phyloP scores from a whole-genome alignment of 148 eudicot species.

The Chenopodium album region DNA sequence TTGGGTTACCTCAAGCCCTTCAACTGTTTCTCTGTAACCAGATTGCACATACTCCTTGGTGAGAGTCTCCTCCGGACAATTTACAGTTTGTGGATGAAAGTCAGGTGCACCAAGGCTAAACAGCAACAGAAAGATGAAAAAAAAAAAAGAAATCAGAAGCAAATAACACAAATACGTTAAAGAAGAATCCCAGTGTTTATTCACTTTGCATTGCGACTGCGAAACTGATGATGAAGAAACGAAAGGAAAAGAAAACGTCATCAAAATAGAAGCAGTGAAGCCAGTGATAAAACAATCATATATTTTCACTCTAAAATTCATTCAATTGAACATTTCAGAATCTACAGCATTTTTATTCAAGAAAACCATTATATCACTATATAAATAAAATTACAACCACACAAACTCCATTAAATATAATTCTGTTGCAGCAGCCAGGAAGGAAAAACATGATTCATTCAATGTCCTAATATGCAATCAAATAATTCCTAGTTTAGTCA shows the following conservation, averaged over 20 bases:
- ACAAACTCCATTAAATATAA: background rate
- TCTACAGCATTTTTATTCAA: background rate
- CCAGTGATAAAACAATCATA: no score
- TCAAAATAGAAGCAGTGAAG: background rate
- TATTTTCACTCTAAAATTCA: no score
- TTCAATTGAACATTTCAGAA: background rate
- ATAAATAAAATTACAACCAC: background rate
- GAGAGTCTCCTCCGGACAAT: conserved; percentile 95
- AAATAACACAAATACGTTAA: background rate
- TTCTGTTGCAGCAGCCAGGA: background rate
- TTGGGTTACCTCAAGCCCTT: conserved; percentile 83
- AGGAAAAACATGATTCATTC: background rate
- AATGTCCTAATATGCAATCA: background rate
- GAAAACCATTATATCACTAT: background rate
- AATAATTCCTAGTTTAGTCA: background rate
- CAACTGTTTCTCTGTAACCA: conserved; percentile 96
- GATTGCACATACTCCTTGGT: conserved; percentile 79
- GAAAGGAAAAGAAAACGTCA: background rate
- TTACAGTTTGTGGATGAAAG: conserved; percentile 76
- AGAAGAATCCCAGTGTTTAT: background rate
- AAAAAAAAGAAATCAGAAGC: background rate
- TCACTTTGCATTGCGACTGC: background rate
- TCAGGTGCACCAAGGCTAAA: conserved; percentile 95
- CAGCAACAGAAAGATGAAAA: conserved; percentile 9
- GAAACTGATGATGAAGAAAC: conserved; percentile 1